phyloP scores from a whole-genome alignment of 2,329 filamentous ascomycete genomes.

The Paracorniculantispora psalliotae region DNA sequence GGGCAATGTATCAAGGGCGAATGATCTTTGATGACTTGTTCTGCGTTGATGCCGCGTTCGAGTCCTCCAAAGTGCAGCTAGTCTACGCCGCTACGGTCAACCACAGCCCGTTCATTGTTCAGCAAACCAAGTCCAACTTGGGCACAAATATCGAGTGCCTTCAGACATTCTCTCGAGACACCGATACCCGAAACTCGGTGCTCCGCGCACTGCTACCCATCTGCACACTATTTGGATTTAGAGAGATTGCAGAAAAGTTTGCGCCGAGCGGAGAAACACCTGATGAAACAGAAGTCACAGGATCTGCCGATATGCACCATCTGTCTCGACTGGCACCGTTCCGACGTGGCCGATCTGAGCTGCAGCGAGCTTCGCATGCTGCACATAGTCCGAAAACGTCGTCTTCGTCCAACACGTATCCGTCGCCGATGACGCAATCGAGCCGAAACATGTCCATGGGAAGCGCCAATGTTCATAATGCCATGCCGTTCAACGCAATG shows the following conservation, averaged over 20 bases:
- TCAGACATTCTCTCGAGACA: slow-evolving; percentile 16
- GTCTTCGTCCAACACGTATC: slow-evolving; percentile 13
- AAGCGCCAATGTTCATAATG: not conserved
- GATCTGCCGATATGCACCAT: slow-evolving; percentile 19
- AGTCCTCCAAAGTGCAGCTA: slow-evolving; percentile 25
- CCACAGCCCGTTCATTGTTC: slow-evolving; percentile 16
- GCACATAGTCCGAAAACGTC: slow-evolving; percentile 10
- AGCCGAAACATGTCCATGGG: slow-evolving; percentile 7
- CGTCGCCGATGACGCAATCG: slow-evolving; percentile 16
- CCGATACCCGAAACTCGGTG: slow-evolving; percentile 17
- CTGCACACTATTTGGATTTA: slow-evolving; percentile 20
- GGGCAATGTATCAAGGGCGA: slow-evolving; percentile 15
- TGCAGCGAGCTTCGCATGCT: slow-evolving; percentile 15
- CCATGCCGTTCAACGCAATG: slow-evolving; percentile 7
- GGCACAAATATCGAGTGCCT: slow-evolving; percentile 19
- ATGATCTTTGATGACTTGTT: slow-evolving; percentile 21
- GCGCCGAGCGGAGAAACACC: slow-evolving; percentile 11
- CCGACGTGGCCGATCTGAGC: slow-evolving; percentile 16
- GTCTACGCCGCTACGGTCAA: slow-evolving; percentile 22
- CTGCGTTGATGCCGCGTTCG: slow-evolving; percentile 20
- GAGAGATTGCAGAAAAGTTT: slow-evolving; percentile 19
- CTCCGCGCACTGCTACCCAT: slow-evolving; percentile 18
- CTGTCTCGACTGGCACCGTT: slow-evolving; percentile 19
- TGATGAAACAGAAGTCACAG: slow-evolving; percentile 18
- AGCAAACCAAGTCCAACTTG: slow-evolving; percentile 19